Percentiles rank a stretch among this genome's conserved stretches.
Conservation (phyloP, 23 red algal genomes). For the Chondrus crispus region DNA sequence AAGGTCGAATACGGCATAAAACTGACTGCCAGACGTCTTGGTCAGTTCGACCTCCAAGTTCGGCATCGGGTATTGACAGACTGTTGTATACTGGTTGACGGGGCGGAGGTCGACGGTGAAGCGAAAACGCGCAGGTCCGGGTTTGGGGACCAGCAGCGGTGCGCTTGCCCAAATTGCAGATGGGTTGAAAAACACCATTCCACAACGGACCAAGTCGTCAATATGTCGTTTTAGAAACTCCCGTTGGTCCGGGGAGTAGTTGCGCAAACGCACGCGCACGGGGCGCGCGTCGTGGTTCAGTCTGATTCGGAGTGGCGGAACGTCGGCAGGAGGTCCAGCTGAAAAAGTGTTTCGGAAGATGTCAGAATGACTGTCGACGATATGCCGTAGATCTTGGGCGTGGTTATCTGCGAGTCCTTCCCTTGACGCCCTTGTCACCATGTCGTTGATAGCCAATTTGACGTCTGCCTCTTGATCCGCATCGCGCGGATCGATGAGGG, state of each 20-base stretch:
- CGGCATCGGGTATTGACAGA: conserved; percentile 26
- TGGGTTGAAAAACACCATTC: neutral
- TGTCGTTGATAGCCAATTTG: neutral
- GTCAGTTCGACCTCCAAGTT: conserved; percentile 10
- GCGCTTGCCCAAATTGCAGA: conserved; percentile 9
- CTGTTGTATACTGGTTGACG: conserved; percentile 30
- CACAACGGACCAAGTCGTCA: neutral
- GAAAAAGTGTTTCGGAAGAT: neutral
- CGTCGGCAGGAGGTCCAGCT: neutral
- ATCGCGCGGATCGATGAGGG: conserved; percentile 3
- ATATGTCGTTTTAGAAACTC: neutral
- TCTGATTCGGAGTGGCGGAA: conserved; percentile 5
- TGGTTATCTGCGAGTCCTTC: neutral
- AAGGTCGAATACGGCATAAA: conserved; percentile 2
- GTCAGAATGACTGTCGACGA: neutral
- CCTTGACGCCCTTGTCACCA: neutral
- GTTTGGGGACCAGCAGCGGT: conserved; percentile 29
- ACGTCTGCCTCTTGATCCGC: neutral
- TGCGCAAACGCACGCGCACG: conserved; percentile 3
- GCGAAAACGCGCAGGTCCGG: neutral
- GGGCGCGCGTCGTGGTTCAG: neutral
- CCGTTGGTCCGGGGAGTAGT: conserved; percentile 14
- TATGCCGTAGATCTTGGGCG: neutral
- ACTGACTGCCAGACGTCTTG: neutral
- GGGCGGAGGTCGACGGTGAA: conserved; percentile 37